phyloP scores from a whole-genome alignment of 1,139 yeast species.

The Hyphopichia pseudoburtonii region DNA sequence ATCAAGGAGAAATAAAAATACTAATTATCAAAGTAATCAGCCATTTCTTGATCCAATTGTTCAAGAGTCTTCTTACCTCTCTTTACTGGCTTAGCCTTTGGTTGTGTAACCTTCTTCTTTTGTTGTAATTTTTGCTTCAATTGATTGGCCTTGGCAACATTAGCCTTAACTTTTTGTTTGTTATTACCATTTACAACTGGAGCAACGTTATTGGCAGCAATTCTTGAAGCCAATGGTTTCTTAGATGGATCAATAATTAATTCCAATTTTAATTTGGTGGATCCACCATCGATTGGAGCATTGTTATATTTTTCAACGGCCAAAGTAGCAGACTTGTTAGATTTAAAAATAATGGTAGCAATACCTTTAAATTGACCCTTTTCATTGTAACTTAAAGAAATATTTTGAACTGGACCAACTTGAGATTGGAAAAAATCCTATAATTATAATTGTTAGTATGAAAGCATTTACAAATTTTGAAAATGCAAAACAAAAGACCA shows the following conservation, averaged over 20 bases:
- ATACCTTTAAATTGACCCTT: conserved; percentile 89
- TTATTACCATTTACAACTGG: conserved; percentile 5
- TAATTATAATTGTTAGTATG: conserved; percentile 7
- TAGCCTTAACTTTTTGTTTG: conserved; percentile 8
- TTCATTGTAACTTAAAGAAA: conserved; percentile 78
- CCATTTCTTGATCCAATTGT: conserved; percentile 92
- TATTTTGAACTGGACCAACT: conserved; percentile 79
- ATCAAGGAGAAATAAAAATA: not conserved
- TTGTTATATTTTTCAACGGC: conserved; percentile 89
- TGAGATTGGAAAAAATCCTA: conserved; percentile 89
- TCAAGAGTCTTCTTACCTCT: conserved; percentile 78
- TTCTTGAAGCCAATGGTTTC: conserved; percentile 74
- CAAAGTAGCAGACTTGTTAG: conserved; percentile 59
- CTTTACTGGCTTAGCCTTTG: conserved; percentile 33
- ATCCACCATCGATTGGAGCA: conserved; percentile 90
- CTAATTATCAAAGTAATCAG: conserved; percentile 62
- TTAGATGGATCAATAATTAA: conserved; percentile 82
- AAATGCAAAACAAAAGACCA: conserved; percentile 4
- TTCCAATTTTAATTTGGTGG: conserved; percentile 75
- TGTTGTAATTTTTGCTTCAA: conserved; percentile 7
- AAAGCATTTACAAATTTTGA: conserved; percentile 12
- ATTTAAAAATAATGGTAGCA: conserved; percentile 80
- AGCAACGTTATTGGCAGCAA: conserved; percentile 47
- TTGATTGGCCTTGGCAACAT: conserved; percentile 17
- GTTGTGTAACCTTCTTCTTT: conserved; percentile 15